Evolutionary conservation across 768 basidiomycete genomes (phyloP), one percentile per base, ranked within the genome.

Genomic region (Lactifluus rugatus): DNA sequence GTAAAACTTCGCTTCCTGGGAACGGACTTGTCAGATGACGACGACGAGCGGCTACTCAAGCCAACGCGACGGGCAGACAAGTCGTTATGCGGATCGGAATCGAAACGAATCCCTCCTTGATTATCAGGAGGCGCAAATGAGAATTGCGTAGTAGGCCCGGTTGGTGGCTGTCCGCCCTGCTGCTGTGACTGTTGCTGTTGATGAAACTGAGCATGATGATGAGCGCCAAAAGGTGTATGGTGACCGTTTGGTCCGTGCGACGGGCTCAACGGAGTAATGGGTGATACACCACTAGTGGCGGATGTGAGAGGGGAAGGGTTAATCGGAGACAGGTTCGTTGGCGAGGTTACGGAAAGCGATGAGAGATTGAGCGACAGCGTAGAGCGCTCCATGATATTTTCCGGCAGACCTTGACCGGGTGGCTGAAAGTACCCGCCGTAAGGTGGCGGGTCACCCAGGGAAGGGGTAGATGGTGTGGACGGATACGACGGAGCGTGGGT

Each of bases 1-100:
- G 75, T 81, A 66, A 86, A 83, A 67, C 82, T 84, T 58, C 86
- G 77, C 70, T 87, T 87, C 37, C 84, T 74, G 1, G 84, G 82
- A 10, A 85, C 75, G 45, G 78, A 78, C 51, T 82, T 78, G 57
- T 82, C 77, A 23, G 81, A 78, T 28, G 80, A 75, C 21, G 82
- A 75, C 17, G 71, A 63, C 25, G 70, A 71, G 57, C 74, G 74
- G 4, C 69, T 69, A 55, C 71, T 69, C 14, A 74, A 69, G 44
- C 72, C 70, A 25, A 75, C 75, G 16, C 75, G 70, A 47, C 69
- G 65, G 50, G 68, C 72, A 58, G 56, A 64, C 66, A 63, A 58
- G 57, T 70, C 69, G 64, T 67, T 67, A 52, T 59, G 58, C 47
- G 64, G 66, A 36, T 60, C 54, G 52, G 70, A 68, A 11, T 72